Conservation (phyloP, 116 monocot genomes). For the Cymodocea nodosa region DNA sequence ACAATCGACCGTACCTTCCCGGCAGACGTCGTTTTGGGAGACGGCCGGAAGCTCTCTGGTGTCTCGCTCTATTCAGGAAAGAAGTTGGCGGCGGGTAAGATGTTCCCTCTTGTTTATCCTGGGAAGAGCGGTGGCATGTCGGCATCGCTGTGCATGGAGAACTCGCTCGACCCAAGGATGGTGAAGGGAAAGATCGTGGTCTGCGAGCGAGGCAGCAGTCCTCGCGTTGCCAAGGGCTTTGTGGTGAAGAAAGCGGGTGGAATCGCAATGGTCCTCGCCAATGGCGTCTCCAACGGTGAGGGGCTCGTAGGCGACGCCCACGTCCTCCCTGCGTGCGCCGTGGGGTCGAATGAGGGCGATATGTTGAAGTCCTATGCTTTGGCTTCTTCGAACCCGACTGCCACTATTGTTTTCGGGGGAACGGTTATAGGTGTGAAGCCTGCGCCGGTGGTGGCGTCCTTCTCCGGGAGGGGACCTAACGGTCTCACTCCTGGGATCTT, state of each 20-base stretch:
- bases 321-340: slow-evolving; percentile 59
- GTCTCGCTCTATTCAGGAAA: slow-evolving; percentile 60
- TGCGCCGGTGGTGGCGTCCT: slow-evolving; percentile 64
- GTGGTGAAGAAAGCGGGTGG: slow-evolving; percentile 63
- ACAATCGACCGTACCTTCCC: slow-evolving; percentile 76
- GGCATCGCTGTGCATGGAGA: slow-evolving; percentile 59
- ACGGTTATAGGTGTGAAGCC: slow-evolving; percentile 56
- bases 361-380: slow-evolving; percentile 36
- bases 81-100: slow-evolving; percentile 13
- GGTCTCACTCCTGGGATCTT: slow-evolving; percentile 42
- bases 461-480: slow-evolving; percentile 65
- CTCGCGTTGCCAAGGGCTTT: slow-evolving; percentile 53
- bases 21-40: slow-evolving; percentile 47
- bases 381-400: slow-evolving; percentile 24
- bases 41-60: slow-evolving; percentile 33
- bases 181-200: slow-evolving; percentile 54
- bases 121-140: slow-evolving; percentile 39
- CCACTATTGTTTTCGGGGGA: slow-evolving; percentile 40
- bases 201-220: slow-evolving; percentile 72
- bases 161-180: slow-evolving; percentile 40
- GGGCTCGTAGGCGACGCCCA: slow-evolving; percentile 73
- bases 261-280: slow-evolving; percentile 60
- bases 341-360: slow-evolving; percentile 54
- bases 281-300: slow-evolving; percentile 55
- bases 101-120: slow-evolving; percentile 42